Percentiles rank a stretch among this genome's conserved stretches.
These are phyloP conservation scores for Cerioporus squamosus DNA, from an alignment of 1,284 basidiomycete species.

Conservation along the genomic window DNA sequence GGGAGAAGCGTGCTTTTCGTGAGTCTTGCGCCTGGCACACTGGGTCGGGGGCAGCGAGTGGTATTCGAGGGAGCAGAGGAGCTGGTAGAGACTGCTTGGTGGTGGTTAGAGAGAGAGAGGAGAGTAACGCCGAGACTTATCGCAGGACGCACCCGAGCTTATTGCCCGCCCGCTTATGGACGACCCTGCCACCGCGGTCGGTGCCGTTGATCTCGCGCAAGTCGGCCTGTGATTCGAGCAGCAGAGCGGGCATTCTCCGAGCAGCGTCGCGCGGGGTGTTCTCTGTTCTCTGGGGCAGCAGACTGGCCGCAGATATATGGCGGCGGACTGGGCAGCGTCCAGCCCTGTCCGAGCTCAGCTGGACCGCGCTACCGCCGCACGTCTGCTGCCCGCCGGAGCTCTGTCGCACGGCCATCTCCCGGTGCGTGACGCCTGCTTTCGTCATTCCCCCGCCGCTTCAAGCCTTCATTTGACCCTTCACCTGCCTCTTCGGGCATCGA, in stretches of 20 bases:
- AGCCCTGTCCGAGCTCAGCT: not conserved
- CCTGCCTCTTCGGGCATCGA: not conserved
- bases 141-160: slow-evolving; percentile 26
- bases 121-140: slow-evolving; percentile 21
- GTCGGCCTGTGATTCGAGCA: slow-evolving; percentile 19
- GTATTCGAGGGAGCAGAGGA: slow-evolving; percentile 18
- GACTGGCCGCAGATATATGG: slow-evolving; percentile 10
- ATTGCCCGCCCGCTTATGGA: slow-evolving; percentile 20
- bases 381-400: no score
- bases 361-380: slow-evolving; percentile 24
- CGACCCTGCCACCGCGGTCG: slow-evolving; percentile 14
- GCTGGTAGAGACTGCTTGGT: slow-evolving; percentile 21
- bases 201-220: slow-evolving; percentile 14
- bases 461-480: slow-evolving; percentile 4
- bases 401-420: not conserved
- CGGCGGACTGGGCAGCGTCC: not conserved
- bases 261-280: not conserved
- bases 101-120: slow-evolving; percentile 17
- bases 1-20: slow-evolving; percentile 1
- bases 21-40: not conserved
- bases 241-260: slow-evolving; percentile 19
- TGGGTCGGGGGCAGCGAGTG: not conserved
- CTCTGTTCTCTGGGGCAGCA: not conserved
- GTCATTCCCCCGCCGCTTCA: slow-evolving; percentile 12
- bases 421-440: slow-evolving; percentile 5